These are phyloP conservation scores for Ceratocystis alfenasii DNA, from an alignment of 2,329 filamentous ascomycete species.

Conservation along the genomic window DNA sequence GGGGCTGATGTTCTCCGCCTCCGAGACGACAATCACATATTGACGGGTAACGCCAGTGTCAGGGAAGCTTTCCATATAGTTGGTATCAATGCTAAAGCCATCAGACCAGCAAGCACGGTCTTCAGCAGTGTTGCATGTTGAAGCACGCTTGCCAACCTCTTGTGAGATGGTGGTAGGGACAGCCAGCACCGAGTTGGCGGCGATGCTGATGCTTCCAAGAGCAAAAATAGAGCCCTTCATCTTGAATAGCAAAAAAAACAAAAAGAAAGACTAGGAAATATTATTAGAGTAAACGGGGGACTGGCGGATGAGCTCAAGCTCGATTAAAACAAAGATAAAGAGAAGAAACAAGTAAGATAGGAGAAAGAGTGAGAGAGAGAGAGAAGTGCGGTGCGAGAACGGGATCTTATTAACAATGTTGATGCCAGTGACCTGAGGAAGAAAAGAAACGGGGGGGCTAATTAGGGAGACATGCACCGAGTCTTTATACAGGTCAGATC, in stretches of 20 bases:
- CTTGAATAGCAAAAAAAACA: constrained; percentile 12
- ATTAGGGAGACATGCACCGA: constrained; percentile 9
- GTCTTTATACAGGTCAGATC: constrained; percentile 18
- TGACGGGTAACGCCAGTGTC: constrained; percentile 26
- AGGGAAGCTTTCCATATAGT: constrained; percentile 28
- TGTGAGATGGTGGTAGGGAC: constrained; percentile 12
- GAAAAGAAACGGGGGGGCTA: constrained; percentile 9
- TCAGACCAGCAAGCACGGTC: constrained; percentile 25
- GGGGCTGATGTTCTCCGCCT: constrained; percentile 21
- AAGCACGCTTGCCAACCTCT: constrained; percentile 26
- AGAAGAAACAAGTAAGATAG: background rate
- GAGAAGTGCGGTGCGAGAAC: constrained; percentile 21
- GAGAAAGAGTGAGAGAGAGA: constrained; percentile 13
- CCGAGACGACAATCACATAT: constrained; percentile 23
- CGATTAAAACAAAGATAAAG: background rate
- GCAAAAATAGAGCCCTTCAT: constrained; percentile 20
- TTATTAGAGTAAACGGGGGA: background rate
- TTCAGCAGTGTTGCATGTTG: constrained; percentile 24
- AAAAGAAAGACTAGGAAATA: background rate
- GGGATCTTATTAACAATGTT: constrained; percentile 14
- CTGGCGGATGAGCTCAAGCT: background rate
- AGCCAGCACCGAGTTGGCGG: constrained; percentile 19
- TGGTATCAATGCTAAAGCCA: constrained; percentile 28
- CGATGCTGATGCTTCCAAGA: constrained; percentile 15
- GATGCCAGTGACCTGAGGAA: constrained; percentile 17